These are phyloP conservation scores for Mycena olivaceomarginata DNA, from an alignment of 768 basidiomycete genomes.

Conservation along the genomic window DNA sequence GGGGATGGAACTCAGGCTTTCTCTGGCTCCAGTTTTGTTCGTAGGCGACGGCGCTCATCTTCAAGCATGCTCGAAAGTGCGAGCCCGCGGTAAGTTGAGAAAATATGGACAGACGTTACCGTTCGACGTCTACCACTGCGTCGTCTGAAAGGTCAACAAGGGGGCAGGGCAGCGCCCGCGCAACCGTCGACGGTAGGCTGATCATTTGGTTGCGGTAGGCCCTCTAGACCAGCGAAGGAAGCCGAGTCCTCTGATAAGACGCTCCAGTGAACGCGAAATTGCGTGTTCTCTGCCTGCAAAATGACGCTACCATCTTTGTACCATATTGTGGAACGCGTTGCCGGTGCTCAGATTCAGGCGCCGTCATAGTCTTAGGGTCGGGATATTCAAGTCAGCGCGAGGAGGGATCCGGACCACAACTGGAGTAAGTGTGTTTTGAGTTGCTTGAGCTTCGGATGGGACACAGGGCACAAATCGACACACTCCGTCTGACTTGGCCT, in stretches of 20 bases:
- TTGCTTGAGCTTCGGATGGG: too few relatives aligned
- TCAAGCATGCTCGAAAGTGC: too few relatives aligned
- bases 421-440: too few relatives aligned
- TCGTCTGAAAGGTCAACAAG: neutral
- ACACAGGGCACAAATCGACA: too few relatives aligned
- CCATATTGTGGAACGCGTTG: neutral
- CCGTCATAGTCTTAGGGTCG: too few relatives aligned
- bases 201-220: neutral
- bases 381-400: neutral
- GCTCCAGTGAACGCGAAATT: conserved; percentile 10
- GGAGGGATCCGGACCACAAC: too few relatives aligned
- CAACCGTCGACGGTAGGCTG: neutral
- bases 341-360: too few relatives aligned
- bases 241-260: neutral
- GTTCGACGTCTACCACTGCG: neutral
- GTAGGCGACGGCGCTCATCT: too few relatives aligned
- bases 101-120: too few relatives aligned
- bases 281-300: neutral
- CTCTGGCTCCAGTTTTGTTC: neutral
- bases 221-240: neutral
- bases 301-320: neutral
- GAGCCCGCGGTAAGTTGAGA: too few relatives aligned
- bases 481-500: too few relatives aligned
- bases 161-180: neutral
- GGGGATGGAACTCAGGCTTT: neutral